phyloP scores from a whole-genome alignment of 495 filamentous ascomycete species.

The Venustampulla echinocandica region DNA sequence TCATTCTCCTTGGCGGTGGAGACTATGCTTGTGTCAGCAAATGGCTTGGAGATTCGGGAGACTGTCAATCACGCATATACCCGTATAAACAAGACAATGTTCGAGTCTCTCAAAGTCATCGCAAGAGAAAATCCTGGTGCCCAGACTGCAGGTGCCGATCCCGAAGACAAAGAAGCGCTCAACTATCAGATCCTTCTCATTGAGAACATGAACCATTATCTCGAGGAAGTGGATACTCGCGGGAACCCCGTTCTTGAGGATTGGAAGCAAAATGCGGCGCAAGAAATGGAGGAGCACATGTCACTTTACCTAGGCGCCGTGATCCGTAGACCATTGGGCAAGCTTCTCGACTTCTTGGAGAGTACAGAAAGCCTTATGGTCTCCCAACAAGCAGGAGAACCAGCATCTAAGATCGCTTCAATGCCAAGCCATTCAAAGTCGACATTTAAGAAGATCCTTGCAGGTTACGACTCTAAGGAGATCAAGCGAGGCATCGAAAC shows the following conservation, averaged over 20 bases:
- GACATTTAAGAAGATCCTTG: conserved; percentile 75
- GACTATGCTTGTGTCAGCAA: conserved; percentile 55
- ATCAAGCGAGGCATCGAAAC: conserved; percentile 76
- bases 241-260: conserved; percentile 65
- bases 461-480: conserved; percentile 72
- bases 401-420: conserved; percentile 44
- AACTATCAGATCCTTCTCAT: conserved; percentile 97
- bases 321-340: conserved; percentile 80
- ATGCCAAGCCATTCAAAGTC: conserved; percentile 71
- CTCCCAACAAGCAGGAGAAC: conserved; percentile 33
- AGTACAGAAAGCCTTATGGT: conserved; percentile 63
- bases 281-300: conserved; percentile 84
- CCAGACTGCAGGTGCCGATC: conserved; percentile 48
- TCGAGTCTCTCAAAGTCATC: conserved; percentile 90
- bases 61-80: conserved; percentile 81
- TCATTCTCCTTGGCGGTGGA: conserved; percentile 72
- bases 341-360: conserved; percentile 82
- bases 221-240: conserved; percentile 79
- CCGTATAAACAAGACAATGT: conserved; percentile 90
- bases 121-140: conserved; percentile 80
- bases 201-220: conserved; percentile 97
- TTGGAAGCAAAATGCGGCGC: conserved; percentile 66
- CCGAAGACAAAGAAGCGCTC: conserved; percentile 88
- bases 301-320: conserved; percentile 77
- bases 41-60: conserved; percentile 50